Conservation (phyloP, 2,329 filamentous ascomycete species). For the Plectosphaerella sp. region DNA sequence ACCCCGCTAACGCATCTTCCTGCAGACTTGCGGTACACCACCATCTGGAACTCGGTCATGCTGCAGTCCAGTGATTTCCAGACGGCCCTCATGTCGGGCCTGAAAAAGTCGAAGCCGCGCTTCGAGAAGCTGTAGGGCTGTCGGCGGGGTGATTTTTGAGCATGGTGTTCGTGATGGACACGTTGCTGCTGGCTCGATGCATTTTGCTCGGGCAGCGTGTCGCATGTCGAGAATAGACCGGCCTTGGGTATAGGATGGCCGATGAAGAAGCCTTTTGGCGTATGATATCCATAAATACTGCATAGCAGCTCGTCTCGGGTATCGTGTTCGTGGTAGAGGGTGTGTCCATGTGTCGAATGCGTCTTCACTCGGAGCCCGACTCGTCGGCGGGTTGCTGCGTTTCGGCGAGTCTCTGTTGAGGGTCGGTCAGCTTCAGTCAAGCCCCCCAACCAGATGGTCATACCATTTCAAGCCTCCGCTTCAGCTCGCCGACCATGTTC, state of each 20-base stretch:
- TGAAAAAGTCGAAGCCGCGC: slow-evolving; percentile 73
- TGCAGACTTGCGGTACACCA: slow-evolving; percentile 71
- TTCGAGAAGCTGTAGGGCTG: slow-evolving; percentile 75
- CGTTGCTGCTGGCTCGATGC: not conserved
- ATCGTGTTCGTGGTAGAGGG: too few relatives aligned
- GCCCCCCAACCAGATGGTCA: slow-evolving; percentile 15
- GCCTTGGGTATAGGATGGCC: not conserved
- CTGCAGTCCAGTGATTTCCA: slow-evolving; percentile 77
- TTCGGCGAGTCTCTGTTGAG: slow-evolving; percentile 42
- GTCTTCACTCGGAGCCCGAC: slow-evolving; percentile 43
- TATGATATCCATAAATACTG: too few relatives aligned
- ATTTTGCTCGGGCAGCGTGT: too few relatives aligned
- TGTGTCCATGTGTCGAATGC: too few relatives aligned
- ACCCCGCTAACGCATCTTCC: not conserved
- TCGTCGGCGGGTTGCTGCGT: slow-evolving; percentile 47
- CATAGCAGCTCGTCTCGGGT: too few relatives aligned
- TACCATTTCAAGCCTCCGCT: slow-evolving; percentile 65
- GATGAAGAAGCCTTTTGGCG: too few relatives aligned
- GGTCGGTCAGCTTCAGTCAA: not conserved
- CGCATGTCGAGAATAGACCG: not conserved
- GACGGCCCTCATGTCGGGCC: slow-evolving; percentile 67
- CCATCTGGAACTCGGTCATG: slow-evolving; percentile 81
- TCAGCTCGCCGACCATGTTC: slow-evolving; percentile 64
- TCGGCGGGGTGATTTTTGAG: not conserved
- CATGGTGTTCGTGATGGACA: not conserved